These are phyloP conservation scores for Phaffia australis DNA, from an alignment of 768 basidiomycete species.

Conservation along the genomic window DNA sequence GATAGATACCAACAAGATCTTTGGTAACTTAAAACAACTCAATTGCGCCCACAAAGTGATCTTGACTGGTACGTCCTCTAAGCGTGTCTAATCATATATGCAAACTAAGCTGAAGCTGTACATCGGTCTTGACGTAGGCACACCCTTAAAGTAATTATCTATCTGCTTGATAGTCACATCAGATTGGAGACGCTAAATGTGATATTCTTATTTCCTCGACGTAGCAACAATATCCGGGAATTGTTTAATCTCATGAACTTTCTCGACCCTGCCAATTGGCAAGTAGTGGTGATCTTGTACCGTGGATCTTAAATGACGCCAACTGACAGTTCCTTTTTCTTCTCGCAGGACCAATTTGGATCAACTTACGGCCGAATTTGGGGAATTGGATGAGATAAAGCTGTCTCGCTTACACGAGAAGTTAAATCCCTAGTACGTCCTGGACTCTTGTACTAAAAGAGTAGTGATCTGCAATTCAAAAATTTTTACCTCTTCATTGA, in stretches of 20 bases:
- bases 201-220: neutral
- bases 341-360: constrained; percentile 55
- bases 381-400: constrained; percentile 65
- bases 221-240: constrained; percentile 46
- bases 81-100: constrained; percentile 1
- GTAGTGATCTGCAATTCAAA: neutral
- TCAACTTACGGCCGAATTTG: constrained; percentile 60
- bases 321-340: constrained; percentile 78
- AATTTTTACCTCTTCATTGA: neutral
- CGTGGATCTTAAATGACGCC: constrained; percentile 34
- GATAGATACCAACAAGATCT: constrained; percentile 64
- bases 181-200: neutral
- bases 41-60: constrained; percentile 68
- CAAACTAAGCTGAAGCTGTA: neutral
- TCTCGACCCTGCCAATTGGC: constrained; percentile 42
- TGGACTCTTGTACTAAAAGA: neutral
- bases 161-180: neutral
- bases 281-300: neutral
- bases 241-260: constrained; percentile 97
- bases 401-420: constrained; percentile 66
- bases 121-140: constrained; percentile 42
- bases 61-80: constrained; percentile 63
- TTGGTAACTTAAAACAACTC: constrained; percentile 70
- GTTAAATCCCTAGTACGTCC: constrained; percentile 53
- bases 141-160: constrained; percentile 80